These are phyloP conservation scores for Cymbopogon flexuosus DNA, from an alignment of 202 grass and related monocot species.

Conservation along the genomic window DNA sequence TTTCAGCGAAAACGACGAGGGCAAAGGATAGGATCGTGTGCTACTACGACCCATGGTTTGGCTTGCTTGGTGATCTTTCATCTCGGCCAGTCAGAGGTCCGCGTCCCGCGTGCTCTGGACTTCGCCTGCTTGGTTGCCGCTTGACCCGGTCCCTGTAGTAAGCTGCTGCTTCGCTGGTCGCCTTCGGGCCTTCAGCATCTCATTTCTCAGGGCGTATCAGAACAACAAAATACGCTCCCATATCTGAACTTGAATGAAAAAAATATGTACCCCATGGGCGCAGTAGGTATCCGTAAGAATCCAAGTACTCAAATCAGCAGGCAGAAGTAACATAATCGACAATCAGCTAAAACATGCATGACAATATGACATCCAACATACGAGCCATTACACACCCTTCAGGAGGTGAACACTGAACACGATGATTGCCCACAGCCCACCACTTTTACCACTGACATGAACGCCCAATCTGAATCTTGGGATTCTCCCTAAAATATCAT, in stretches of 20 bases:
- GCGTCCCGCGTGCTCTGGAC: neutral
- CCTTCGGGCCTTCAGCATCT: neutral
- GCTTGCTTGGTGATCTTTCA: neutral
- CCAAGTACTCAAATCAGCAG: neutral
- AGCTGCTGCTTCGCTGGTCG: too few species aligned
- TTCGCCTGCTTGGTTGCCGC: neutral
- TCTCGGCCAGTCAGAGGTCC: neutral
- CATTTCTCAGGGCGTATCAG: neutral
- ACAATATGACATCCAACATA: neutral
- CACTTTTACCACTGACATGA: neutral
- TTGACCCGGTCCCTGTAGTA: neutral
- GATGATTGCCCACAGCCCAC: neutral
- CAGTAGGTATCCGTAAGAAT: too few species aligned
- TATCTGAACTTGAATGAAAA: neutral
- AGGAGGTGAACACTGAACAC: neutral
- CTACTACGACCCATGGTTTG: neutral
- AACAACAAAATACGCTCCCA: neutral
- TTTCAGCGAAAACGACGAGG: constrained; percentile 5
- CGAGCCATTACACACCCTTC: neutral
- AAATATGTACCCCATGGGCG: neutral
- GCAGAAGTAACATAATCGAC: neutral
- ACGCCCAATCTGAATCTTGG: neutral
- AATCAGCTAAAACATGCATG: neutral
- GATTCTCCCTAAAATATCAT: constrained; percentile 20
- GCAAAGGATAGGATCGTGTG: neutral